Conservation (phyloP, 2,329 filamentous ascomycete genomes). For the Neophaeococcomyces mojaviensis region DNA sequence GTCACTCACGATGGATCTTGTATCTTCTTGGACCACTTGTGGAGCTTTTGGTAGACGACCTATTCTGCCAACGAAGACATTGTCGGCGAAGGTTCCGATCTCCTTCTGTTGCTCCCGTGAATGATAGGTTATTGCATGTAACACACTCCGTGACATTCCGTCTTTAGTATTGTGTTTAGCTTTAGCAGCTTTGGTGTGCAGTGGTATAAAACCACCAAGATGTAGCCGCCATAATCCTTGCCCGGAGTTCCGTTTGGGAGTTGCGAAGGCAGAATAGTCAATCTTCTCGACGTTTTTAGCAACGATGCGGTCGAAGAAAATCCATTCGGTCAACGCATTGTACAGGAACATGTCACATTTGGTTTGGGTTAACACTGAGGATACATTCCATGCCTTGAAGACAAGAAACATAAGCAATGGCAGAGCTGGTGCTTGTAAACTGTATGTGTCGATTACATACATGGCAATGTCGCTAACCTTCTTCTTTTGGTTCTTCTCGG, state of each 20-base stretch:
- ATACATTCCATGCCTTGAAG: neutral
- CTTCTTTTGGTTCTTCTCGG: neutral
- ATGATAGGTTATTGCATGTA: neutral
- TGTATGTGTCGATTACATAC: constrained; percentile 1
- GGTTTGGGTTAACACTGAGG: neutral
- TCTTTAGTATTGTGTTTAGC: neutral
- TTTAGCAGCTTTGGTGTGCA: neutral
- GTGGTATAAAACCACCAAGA: neutral
- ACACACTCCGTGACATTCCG: neutral
- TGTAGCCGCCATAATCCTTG: neutral
- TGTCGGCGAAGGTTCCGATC: neutral
- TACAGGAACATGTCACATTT: neutral
- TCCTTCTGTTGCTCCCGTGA: neutral
- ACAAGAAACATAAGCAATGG: neutral
- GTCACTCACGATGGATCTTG: neutral
- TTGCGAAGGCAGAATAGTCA: neutral
- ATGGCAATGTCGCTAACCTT: neutral
- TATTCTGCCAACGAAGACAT: neutral
- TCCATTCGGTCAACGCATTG: neutral
- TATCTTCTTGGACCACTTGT: neutral
- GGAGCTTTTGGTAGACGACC: neutral
- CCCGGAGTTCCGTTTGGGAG: neutral
- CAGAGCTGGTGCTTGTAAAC: neutral
- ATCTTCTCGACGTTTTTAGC: neutral
- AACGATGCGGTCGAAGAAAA: neutral